Evolutionary conservation across 2,329 filamentous ascomycete species (phyloP).

Genomic region (Fusarium subglutinans): DNA sequence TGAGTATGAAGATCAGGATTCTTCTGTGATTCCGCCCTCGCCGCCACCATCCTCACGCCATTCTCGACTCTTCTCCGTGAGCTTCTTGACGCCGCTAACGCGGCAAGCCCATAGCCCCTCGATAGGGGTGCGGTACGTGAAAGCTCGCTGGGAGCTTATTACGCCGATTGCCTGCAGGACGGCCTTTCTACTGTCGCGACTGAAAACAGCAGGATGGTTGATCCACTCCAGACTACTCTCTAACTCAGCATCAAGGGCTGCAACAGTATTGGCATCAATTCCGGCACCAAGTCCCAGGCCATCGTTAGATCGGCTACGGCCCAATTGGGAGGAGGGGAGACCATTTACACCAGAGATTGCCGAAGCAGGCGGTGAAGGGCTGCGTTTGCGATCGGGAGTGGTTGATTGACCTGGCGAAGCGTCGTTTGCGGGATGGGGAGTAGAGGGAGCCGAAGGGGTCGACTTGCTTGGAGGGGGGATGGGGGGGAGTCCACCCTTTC

Average conservation of each 20-base stretch:
- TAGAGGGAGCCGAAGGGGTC: constrained; percentile 52
- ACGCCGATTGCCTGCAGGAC: constrained; percentile 96
- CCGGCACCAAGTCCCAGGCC: constrained; percentile 71
- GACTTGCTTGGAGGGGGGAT: constrained; percentile 71
- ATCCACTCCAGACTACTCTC: constrained; percentile 96
- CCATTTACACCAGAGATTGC: constrained; percentile 52
- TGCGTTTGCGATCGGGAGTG: constrained; percentile 65
- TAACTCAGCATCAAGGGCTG: constrained; percentile 89
- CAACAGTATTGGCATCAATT: constrained; percentile 85
- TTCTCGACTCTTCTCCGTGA: constrained; percentile 86
- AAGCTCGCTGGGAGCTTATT: constrained; percentile 92
- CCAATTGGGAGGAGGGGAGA: constrained; percentile 55
- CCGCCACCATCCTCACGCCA: constrained; percentile 91
- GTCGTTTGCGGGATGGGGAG: constrained; percentile 58
- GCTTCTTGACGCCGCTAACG: constrained; percentile 79
- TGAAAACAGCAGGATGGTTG: constrained; percentile 93
- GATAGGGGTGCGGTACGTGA: constrained; percentile 89
- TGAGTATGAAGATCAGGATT: constrained; percentile 53
- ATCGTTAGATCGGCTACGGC: constrained; percentile 64
- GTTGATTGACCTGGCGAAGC: constrained; percentile 53
- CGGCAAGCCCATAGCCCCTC: constrained; percentile 90
- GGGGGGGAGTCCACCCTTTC: constrained; percentile 92
- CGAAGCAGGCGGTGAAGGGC: constrained; percentile 64
- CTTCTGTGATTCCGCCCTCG: constrained; percentile 70
- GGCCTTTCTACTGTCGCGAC: constrained; percentile 91